Evolutionary conservation across 2,329 filamentous ascomycete genomes (phyloP).

Genomic region (Hymenotorrendiella dingleyae): DNA sequence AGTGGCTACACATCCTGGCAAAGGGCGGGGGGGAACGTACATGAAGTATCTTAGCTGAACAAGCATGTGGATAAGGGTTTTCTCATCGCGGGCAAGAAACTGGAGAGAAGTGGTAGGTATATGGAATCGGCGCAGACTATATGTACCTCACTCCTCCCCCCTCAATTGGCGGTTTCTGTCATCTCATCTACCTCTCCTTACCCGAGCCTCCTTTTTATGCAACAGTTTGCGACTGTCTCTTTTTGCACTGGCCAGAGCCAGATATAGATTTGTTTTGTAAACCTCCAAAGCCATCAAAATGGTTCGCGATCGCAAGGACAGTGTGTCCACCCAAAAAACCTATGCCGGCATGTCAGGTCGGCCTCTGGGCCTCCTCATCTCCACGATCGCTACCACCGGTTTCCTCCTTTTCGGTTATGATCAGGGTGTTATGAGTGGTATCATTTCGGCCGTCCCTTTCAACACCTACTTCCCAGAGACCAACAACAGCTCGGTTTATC

Average conservation of each 20-base stretch:
- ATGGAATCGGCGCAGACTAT: not conserved
- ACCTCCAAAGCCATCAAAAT: not conserved
- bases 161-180: too few relatives aligned
- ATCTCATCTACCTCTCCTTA: too few relatives aligned
- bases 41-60: too few relatives aligned
- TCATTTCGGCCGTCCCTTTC: slow-evolving; percentile 62
- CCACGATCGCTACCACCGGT: slow-evolving; percentile 65
- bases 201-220: not conserved
- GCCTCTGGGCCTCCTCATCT: slow-evolving; percentile 62
- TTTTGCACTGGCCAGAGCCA: not conserved
- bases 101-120: not conserved
- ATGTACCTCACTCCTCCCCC: not conserved
- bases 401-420: slow-evolving; percentile 88
- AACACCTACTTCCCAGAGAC: slow-evolving; percentile 74
- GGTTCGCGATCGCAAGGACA: slow-evolving; percentile 5
- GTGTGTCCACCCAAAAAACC: slow-evolving; percentile 16
- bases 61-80: not conserved
- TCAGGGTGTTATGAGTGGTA: slow-evolving; percentile 78
- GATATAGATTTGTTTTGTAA: not conserved
- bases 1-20: too few relatives aligned
- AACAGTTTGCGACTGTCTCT: not conserved
- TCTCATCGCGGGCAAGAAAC: not conserved
- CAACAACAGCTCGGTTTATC: slow-evolving; percentile 39
- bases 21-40: too few relatives aligned
- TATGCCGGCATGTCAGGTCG: slow-evolving; percentile 63